These are phyloP conservation scores for Gossypium armourianum DNA, from an alignment of 441 rosid genomes.

Conservation along the genomic window DNA sequence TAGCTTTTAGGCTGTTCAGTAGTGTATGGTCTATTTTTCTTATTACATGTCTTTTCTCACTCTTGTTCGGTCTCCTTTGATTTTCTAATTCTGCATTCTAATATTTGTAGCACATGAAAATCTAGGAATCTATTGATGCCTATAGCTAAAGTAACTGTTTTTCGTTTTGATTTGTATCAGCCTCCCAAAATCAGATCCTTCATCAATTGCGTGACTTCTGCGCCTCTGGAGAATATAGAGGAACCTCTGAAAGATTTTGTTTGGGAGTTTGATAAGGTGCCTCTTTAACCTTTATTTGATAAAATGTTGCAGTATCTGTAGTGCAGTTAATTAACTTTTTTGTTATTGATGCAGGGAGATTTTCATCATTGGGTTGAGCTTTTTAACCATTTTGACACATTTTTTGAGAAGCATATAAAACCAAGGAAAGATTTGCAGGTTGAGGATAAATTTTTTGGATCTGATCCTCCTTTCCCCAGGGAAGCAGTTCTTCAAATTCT, in stretches of 20 bases:
- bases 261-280: conserved; percentile 92
- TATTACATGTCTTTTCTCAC: not conserved
- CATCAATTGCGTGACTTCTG: conserved; percentile 55
- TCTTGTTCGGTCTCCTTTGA: not conserved
- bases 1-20: not conserved
- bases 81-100: not conserved
- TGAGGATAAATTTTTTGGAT: conserved; percentile 58
- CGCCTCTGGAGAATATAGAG: conserved; percentile 63
- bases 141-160: conserved; percentile 12
- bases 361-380: conserved; percentile 98
- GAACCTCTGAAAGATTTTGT: conserved; percentile 61
- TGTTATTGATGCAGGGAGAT: conserved; percentile 60
- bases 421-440: conserved; percentile 75
- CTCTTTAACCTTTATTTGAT: conserved; percentile 10
- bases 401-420: conserved; percentile 80
- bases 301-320: not conserved
- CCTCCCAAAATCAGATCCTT: conserved; percentile 85
- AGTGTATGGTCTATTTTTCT: not conserved
- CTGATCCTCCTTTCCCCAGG: conserved; percentile 72
- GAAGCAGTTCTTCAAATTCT: conserved; percentile 84
- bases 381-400: conserved; percentile 82
- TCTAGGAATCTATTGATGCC: conserved; percentile 2
- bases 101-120: conserved; percentile 11
- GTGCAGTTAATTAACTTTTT: conserved; percentile 19
- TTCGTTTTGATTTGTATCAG: conserved; percentile 33